Evolutionary conservation across 2,329 filamentous ascomycete genomes (phyloP).

Genomic region (Dactylonectria estremocensis): DNA sequence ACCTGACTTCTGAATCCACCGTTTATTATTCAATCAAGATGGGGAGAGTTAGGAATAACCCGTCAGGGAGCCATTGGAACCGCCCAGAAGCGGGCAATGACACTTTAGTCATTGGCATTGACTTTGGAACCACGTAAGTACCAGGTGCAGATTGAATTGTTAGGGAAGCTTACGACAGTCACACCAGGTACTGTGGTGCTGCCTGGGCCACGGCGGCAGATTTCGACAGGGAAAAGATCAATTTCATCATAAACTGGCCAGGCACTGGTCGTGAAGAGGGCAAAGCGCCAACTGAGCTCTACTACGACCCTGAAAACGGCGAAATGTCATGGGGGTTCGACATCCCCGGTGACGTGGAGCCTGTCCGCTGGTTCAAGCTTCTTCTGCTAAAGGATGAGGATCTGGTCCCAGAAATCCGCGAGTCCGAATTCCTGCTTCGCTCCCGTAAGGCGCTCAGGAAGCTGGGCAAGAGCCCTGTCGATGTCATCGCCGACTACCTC

Average conservation of each 20-base stretch:
- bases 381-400: conserved; percentile 29
- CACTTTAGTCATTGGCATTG: conserved; percentile 3
- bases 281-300: conserved; percentile 27
- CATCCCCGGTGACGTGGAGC: conserved; percentile 15
- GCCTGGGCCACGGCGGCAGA: conserved; percentile 28
- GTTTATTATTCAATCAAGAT: too few relatives aligned
- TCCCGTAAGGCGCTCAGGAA: conserved; percentile 13
- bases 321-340: conserved; percentile 28
- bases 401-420: background rate
- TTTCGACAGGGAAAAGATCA: conserved; percentile 27
- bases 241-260: conserved; percentile 29
- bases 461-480: conserved; percentile 15
- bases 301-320: conserved; percentile 26
- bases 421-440: conserved; percentile 22
- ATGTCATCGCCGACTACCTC: conserved; percentile 28
- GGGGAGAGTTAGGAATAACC: too few relatives aligned
- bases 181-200: conserved; percentile 21
- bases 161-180: background rate
- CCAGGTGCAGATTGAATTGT: too few relatives aligned
- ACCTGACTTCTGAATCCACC: too few relatives aligned
- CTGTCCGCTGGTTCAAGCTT: conserved; percentile 30
- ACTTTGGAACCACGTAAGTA: conserved; percentile 18
- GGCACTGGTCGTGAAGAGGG: conserved; percentile 24
- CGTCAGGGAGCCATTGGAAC: too few relatives aligned
- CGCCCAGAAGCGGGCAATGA: too few relatives aligned